Conservation (phyloP, 2,329 filamentous ascomycete genomes). For the Penicillium sp. region DNA sequence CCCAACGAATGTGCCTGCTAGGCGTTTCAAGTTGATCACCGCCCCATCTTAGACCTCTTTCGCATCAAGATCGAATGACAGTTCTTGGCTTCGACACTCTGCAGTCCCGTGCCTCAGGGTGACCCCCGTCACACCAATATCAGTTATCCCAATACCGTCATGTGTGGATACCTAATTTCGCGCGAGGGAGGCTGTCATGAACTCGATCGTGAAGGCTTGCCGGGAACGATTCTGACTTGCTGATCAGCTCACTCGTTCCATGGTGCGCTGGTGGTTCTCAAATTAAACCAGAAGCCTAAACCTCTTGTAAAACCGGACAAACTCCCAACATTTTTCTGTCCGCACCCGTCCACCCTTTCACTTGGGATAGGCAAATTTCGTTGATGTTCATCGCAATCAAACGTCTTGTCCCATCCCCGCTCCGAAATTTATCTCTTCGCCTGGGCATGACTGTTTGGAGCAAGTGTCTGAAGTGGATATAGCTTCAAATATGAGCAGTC, state of each 20-base stretch:
- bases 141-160: not conserved
- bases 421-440: too few relatives aligned
- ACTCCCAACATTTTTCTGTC: too few relatives aligned
- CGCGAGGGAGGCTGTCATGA: not conserved
- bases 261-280: conserved; percentile 6
- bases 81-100: not conserved
- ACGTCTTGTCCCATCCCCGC: not conserved
- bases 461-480: too few relatives aligned
- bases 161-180: not conserved
- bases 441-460: too few relatives aligned
- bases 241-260: conserved; percentile 1
- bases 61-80: not conserved
- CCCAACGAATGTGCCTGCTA: not conserved
- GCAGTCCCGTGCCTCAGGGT: not conserved
- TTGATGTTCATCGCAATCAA: conserved; percentile 1
- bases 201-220: conserved; percentile 2
- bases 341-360: too few relatives aligned
- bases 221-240: not conserved
- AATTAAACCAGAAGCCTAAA: not conserved
- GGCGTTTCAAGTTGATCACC: conserved; percentile 13
- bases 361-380: too few relatives aligned
- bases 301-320: not conserved
- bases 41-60: not conserved
- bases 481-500: too few relatives aligned
- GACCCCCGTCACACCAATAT: not conserved